A percentile compares a stretch with the other conserved stretches of the same genome.
These are phyloP conservation scores for Trametes sp. DNA, from an alignment of 1,284 basidiomycete species.

Conservation along the genomic window DNA sequence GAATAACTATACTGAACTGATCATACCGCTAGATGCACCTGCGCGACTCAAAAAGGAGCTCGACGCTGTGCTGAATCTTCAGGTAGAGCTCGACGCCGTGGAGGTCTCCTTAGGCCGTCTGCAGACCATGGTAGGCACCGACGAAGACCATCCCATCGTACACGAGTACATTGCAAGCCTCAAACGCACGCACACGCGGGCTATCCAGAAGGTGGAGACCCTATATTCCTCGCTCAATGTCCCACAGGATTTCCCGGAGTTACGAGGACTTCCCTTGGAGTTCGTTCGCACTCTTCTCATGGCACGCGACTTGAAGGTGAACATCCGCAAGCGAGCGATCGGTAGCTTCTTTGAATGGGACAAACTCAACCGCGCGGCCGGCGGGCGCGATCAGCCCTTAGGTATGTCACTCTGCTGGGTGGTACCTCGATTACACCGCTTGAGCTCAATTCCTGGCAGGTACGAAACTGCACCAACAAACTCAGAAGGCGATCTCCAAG, in stretches of 20 bases:
- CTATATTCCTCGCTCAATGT: constrained; percentile 49
- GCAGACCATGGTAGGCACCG: constrained; percentile 26
- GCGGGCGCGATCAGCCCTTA: constrained; percentile 41
- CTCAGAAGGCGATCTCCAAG: constrained; percentile 43
- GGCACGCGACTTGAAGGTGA: constrained; percentile 47
- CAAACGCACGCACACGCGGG: constrained; percentile 9
- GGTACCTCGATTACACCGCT: neutral
- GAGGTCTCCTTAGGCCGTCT: constrained; percentile 34
- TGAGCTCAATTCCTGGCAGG: constrained; percentile 30
- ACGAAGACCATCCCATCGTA: constrained; percentile 19
- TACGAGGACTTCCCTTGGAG: constrained; percentile 39
- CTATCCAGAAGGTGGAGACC: constrained; percentile 31
- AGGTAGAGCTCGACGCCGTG: constrained; percentile 42
- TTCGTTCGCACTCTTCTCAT: constrained; percentile 45
- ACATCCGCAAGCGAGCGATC: constrained; percentile 45
- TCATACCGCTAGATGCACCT: constrained; percentile 42
- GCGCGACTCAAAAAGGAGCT: constrained; percentile 46
- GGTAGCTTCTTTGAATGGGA: constrained; percentile 51
- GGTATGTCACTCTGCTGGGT: constrained; percentile 32
- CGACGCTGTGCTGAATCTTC: constrained; percentile 44
- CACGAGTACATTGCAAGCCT: constrained; percentile 1
- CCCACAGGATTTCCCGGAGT: constrained; percentile 41
- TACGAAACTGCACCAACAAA: constrained; percentile 49
- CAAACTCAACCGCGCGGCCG: constrained; percentile 43
- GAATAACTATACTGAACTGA: neutral